Evolutionary conservation across 352 stramenopile genomes (phyloP), one percentile per base, ranked within the genome.

Genomic region (Globisporangium nagaii): DNA sequence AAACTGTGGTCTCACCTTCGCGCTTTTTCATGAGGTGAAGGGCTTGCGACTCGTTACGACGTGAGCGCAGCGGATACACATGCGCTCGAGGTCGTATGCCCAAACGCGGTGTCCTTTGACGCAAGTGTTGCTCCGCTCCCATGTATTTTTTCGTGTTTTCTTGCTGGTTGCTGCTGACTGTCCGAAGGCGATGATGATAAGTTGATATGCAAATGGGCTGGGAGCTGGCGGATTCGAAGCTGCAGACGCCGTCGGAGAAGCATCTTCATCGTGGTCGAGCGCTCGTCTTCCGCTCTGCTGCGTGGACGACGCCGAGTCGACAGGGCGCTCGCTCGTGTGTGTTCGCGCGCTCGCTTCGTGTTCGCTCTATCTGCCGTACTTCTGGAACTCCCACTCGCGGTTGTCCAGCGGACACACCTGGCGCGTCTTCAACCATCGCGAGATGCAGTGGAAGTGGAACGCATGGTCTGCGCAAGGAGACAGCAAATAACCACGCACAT

Each of bases 381-480:
- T 99, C 57, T 98, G 90, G 84, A 99, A 99, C 58, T 99, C 97
- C 97, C 97, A 99, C 83, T 99, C 97, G 70, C 98, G 98, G 80
- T 99, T 99, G 82, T 98, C 98, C 43, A 99, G 73, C 35, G 97
- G 97, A 85, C 97, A 99, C 43, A 99, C 96, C 62, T 97, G 96
- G 45, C 96, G 79, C 19, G 97, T 99, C 82, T 98, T 99, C 48
- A 99, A 81, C 97, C 97, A 99, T 59, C 97, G 90, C 65, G 98
- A 97, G 64, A 99, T 99, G 79, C 97, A 99, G 80, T 99, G 96
- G 53, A 99, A 97, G 80, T 99, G 97, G 79, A 99, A 99, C 11
- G 97, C 96, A 68, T 99, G 97, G 66, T 98, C 94, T 90, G 81
- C 60, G 80, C 87, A 50, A 73, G 79, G 58, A 95, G 96, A 6